Percentiles rank a stretch among this genome's conserved stretches.
These are phyloP conservation scores for Globisporangium emineosum DNA, from an alignment of 352 stramenopile species.

Conservation along the genomic window DNA sequence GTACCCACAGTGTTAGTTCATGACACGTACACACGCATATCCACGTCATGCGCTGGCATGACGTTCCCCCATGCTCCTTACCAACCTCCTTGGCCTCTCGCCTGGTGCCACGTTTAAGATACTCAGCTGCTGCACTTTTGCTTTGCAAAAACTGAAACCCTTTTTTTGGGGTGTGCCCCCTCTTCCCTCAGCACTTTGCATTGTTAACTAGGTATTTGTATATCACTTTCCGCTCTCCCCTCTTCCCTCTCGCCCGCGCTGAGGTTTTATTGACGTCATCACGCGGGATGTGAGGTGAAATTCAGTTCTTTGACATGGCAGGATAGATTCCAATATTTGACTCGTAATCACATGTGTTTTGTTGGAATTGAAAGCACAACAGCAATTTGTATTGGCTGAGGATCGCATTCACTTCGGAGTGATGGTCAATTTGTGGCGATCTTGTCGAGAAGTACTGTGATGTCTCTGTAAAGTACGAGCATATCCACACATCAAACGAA, in stretches of 20 bases:
- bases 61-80: background rate
- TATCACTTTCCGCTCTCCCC: background rate
- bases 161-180: background rate
- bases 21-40: background rate
- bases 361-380: background rate
- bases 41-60: too few species aligned
- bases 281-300: background rate
- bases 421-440: background rate
- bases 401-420: background rate
- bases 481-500: constrained; percentile 5
- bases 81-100: constrained; percentile 14
- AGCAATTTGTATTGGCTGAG: background rate
- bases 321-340: background rate
- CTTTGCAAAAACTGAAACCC: background rate
- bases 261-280: background rate
- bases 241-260: background rate
- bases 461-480: background rate
- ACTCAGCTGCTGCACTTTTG: constrained; percentile 10
- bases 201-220: background rate
- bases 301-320: background rate
- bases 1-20: background rate
- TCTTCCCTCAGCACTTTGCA: background rate
- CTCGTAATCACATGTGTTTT: background rate
- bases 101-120: constrained; percentile 19
- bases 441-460: background rate